Conservation (phyloP, 1,284 basidiomycete species). For the Puccinia sorghi region DNA sequence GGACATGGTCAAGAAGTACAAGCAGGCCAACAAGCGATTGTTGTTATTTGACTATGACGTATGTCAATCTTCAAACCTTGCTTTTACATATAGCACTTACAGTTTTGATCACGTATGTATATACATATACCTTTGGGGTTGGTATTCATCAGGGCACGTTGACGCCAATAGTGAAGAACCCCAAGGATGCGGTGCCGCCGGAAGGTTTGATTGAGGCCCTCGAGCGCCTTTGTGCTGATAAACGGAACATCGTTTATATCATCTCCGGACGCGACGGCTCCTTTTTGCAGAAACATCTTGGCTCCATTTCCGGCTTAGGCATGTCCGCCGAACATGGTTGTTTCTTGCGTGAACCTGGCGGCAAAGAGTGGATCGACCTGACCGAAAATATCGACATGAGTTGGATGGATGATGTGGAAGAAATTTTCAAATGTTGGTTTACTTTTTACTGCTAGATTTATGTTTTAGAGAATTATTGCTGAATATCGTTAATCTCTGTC, state of each 20-base stretch:
- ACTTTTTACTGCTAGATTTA: background rate
- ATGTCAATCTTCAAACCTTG: slow-evolving; percentile 25
- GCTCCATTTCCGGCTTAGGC: slow-evolving; percentile 77
- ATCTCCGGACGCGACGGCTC: slow-evolving; percentile 94
- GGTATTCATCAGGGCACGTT: slow-evolving; percentile 72
- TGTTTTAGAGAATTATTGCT: background rate
- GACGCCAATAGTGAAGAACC: slow-evolving; percentile 92
- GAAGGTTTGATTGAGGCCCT: slow-evolving; percentile 74
- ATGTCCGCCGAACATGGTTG: slow-evolving; percentile 96
- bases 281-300: slow-evolving; percentile 89
- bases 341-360: slow-evolving; percentile 73
- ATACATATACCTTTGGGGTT: background rate
- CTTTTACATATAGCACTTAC: too few relatives aligned
- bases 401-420: slow-evolving; percentile 93
- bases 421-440: slow-evolving; percentile 87
- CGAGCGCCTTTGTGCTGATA: slow-evolving; percentile 71
- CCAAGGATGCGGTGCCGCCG: slow-evolving; percentile 82
- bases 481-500: background rate
- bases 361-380: slow-evolving; percentile 75
- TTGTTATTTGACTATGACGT: slow-evolving; percentile 97
- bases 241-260: slow-evolving; percentile 88
- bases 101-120: too few relatives aligned
- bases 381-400: slow-evolving; percentile 91
- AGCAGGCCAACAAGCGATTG: slow-evolving; percentile 74
- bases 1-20: slow-evolving; percentile 69